Conservation (phyloP, 2,329 filamentous ascomycete genomes). For the Triangularia setosa region DNA sequence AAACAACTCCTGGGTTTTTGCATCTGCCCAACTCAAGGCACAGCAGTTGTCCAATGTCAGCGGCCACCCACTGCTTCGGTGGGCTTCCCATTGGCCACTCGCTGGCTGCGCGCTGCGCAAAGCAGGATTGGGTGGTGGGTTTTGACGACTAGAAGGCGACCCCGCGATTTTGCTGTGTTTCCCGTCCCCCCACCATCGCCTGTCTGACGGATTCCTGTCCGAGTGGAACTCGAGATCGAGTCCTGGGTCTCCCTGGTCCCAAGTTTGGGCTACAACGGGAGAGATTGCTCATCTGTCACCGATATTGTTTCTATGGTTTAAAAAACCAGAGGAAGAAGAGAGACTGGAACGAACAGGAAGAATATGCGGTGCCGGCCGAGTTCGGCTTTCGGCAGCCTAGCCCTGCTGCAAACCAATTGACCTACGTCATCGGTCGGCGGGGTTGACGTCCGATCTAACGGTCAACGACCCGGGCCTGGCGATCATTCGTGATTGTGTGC, state of each 20-base stretch:
- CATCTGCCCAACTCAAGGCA: background rate
- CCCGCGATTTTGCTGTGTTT: constrained; percentile 2
- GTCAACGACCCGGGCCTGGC: background rate
- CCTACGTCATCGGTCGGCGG: background rate
- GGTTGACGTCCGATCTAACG: constrained; percentile 3
- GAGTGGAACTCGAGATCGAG: background rate
- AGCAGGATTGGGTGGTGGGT: background rate
- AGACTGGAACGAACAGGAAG: background rate
- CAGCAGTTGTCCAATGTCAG: background rate
- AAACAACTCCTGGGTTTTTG: background rate
- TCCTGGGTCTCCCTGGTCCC: background rate
- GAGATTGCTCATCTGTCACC: background rate
- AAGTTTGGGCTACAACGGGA: background rate
- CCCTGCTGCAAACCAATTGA: background rate
- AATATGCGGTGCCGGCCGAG: background rate
- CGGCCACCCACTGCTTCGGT: background rate
- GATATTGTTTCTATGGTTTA: no score
- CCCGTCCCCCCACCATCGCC: constrained; percentile 1
- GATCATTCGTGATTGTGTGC: background rate
- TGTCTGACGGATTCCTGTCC: background rate
- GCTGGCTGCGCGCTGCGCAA: background rate
- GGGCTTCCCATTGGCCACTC: background rate
- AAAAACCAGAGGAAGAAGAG: background rate
- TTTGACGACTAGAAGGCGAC: background rate
- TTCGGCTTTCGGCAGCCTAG: background rate